Percentiles rank a stretch among this genome's conserved stretches.
Conservation (phyloP, 257 asterid species). For the Eucommia ulmoides region DNA sequence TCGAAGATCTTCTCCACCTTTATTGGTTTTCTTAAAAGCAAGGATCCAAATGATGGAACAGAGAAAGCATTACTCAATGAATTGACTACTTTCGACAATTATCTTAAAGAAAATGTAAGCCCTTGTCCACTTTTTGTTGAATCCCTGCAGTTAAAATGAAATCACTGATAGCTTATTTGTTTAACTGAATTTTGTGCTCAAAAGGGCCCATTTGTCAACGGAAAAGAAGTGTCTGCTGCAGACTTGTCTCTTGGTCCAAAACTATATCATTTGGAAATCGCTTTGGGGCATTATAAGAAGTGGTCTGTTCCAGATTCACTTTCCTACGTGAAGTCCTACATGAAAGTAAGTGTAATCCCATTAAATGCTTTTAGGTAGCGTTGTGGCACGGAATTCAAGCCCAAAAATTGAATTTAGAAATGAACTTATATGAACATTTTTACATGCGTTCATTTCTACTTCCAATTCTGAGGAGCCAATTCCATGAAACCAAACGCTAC, state of each 20-base stretch:
- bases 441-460: too few relatives aligned
- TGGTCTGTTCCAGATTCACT: constrained; percentile 90
- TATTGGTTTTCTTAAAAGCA: constrained; percentile 89
- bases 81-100: constrained; percentile 54
- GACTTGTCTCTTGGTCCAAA: constrained; percentile 96
- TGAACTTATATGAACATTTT: too few relatives aligned
- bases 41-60: constrained; percentile 71
- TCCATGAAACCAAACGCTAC: too few relatives aligned
- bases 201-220: constrained; percentile 78
- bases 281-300: constrained; percentile 69
- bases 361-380: too few relatives aligned
- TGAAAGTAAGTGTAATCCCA: constrained; percentile 85
- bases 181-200: too few relatives aligned
- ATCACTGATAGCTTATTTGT: too few relatives aligned
- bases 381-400: too few relatives aligned
- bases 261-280: constrained; percentile 81
- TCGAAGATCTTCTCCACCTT: constrained; percentile 80
- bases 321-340: constrained; percentile 51
- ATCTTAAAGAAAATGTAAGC: constrained; percentile 70
- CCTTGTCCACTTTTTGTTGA: not conserved
- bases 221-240: constrained; percentile 63
- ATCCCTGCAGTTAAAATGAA: too few relatives aligned
- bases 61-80: constrained; percentile 72
- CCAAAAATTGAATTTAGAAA: too few relatives aligned
- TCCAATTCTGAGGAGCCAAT: too few relatives aligned